These are phyloP conservation scores for Umbilicus rupestris DNA, from an alignment of 164 flowering plant species.

Conservation along the genomic window DNA sequence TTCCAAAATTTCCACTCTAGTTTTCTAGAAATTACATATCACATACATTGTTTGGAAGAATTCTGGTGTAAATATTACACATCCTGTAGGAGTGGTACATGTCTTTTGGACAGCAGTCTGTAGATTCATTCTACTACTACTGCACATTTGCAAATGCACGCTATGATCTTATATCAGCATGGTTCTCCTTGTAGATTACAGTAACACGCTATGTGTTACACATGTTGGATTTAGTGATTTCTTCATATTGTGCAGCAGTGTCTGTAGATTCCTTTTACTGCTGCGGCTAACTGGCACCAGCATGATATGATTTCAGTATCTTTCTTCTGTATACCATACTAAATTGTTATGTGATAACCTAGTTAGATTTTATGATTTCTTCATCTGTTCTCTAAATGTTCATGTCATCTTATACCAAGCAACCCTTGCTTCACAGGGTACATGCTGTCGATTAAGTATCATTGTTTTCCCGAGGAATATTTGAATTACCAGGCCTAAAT, in stretches of 20 bases:
- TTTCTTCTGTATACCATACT: neutral
- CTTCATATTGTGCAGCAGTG: neutral
- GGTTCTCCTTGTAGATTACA: too few relatives aligned
- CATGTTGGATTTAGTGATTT: neutral
- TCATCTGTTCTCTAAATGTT: too few relatives aligned
- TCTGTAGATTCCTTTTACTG: neutral
- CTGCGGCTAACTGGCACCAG: neutral
- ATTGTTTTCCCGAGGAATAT: neutral
- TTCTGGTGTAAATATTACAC: neutral
- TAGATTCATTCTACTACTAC: neutral
- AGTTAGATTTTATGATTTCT: too few relatives aligned
- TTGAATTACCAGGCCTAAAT: neutral
- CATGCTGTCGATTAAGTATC: neutral
- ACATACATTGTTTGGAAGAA: constrained; percentile 11
- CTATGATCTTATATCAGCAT: too few relatives aligned
- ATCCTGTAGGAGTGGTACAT: neutral
- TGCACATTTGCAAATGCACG: neutral
- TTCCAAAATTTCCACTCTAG: too few relatives aligned
- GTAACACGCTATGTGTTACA: neutral
- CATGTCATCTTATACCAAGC: too few relatives aligned
- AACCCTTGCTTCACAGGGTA: neutral
- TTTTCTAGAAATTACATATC: constrained; percentile 43
- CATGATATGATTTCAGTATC: too few relatives aligned
- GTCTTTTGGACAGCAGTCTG: neutral
- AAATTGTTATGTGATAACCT: neutral